Percentiles rank a stretch among this genome's conserved stretches.
Conservation (phyloP, 2,329 filamentous ascomycete genomes). For the Aspergillus floridensis region DNA sequence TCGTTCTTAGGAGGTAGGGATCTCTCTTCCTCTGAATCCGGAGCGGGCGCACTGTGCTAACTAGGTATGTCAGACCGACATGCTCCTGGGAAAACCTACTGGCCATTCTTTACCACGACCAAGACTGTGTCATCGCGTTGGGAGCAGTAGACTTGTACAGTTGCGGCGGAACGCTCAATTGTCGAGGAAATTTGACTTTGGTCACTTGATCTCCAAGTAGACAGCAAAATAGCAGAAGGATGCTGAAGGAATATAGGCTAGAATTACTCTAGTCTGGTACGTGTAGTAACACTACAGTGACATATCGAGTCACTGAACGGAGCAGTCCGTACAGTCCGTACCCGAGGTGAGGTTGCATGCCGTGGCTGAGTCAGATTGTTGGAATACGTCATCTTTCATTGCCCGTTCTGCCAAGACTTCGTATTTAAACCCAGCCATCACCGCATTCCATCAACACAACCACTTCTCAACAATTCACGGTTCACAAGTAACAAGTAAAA, state of each 20-base stretch:
- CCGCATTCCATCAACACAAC: background rate
- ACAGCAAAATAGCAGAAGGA: background rate
- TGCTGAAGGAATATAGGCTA: background rate
- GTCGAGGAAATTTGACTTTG: too few species aligned
- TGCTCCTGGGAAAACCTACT: constrained; percentile 24
- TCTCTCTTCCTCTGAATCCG: background rate
- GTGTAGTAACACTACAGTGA: too few species aligned
- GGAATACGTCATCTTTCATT: background rate
- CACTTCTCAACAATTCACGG: background rate
- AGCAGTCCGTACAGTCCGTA: background rate
- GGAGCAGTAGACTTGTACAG: constrained; percentile 13
- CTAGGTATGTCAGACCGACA: constrained; percentile 16
- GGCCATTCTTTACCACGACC: constrained; percentile 25
- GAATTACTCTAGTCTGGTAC: too few species aligned
- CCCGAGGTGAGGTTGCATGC: background rate
- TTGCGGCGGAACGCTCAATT: background rate
- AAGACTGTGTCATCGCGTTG: constrained; percentile 25
- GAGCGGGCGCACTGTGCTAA: background rate
- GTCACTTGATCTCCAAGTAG: too few species aligned
- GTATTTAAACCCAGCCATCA: too few species aligned
- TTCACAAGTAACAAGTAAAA: too few species aligned
- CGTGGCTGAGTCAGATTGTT: background rate
- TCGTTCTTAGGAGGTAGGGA: constrained; percentile 27
- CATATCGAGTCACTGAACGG: too few species aligned
- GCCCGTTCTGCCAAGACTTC: background rate